phyloP scores from a whole-genome alignment of 805 yeast species.

The Saccharomycopsis guyanensis region DNA sequence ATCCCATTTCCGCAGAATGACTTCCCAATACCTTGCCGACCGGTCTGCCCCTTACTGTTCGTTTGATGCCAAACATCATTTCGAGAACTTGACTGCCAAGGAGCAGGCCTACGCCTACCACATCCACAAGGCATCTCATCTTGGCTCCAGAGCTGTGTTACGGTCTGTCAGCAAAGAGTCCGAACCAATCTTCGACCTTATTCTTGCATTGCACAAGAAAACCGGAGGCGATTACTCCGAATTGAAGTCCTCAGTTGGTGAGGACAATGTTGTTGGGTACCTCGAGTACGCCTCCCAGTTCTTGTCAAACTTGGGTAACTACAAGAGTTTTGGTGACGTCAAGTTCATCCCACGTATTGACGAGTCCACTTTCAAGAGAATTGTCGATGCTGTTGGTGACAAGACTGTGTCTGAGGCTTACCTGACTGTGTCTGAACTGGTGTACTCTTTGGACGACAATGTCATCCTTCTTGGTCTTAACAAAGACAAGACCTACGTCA shows the following conservation, averaged over 20 bases:
- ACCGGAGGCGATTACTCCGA: constrained; percentile 40
- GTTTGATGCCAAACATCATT: constrained; percentile 60
- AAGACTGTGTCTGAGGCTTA: constrained; percentile 29
- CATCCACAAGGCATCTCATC: constrained; percentile 75
- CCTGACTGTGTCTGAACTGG: constrained; percentile 35
- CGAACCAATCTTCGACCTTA: constrained; percentile 65
- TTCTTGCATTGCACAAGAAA: constrained; percentile 49
- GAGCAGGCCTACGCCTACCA: constrained; percentile 76
- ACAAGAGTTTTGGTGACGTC: constrained; percentile 82
- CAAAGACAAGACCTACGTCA: constrained; percentile 22
- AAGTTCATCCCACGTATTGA: constrained; percentile 69
- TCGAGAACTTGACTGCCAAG: constrained; percentile 50
- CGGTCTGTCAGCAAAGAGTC: constrained; percentile 80
- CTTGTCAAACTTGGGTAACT: constrained; percentile 67
- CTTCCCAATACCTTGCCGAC: constrained; percentile 40
- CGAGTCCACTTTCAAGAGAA: constrained; percentile 38
- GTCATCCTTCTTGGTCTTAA: constrained; percentile 68
- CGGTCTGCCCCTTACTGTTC: constrained; percentile 62
- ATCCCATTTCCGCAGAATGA: background rate
- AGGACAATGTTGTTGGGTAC: constrained; percentile 37
- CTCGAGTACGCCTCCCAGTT: constrained; percentile 73
- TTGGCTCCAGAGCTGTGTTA: constrained; percentile 72
- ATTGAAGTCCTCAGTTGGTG: constrained; percentile 29
- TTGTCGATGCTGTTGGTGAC: constrained; percentile 38
- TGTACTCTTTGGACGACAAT: constrained; percentile 45